Evolutionary conservation across 2,329 filamentous ascomycete genomes (phyloP), one percentile per base, ranked within the genome.

Genomic region (Paramyrothecium roridum): DNA sequence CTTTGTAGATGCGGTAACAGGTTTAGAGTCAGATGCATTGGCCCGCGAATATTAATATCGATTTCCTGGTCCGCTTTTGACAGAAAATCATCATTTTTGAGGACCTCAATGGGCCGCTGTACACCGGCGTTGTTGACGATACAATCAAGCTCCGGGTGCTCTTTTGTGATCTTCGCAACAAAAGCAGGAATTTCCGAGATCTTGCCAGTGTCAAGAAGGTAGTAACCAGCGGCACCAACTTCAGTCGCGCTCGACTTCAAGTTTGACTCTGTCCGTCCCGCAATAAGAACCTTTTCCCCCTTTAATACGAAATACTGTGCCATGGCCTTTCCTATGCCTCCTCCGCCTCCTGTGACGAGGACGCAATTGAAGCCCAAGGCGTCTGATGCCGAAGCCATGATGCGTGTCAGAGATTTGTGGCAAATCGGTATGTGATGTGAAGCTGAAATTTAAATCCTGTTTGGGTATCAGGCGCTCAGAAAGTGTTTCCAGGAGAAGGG

Each of bases 121-220:
- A 85, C 79, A 2, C 81, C 82, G 0, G 82, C 82, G 54, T 86
- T 85, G 69, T 85, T 85, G 63, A 85, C 70, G 1, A 85, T 63
- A 59, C 81, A 85, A 66, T 86, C 81, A 2, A 85, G 64, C 1
- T 67, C 66, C 1, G 65, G 80, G 60, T 85, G 77, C 7, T 82
- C 76, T 2, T 57, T 59, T 3, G 72, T 76, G 46, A 85, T 63
- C 17, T 71, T 72, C 46, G 73, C 55, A 53, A 79, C 67, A 57
- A 84, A 83, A 0, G 52, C 47, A 0, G 77, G 70, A 10, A 83
- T 78, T 1, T 70, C 63, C 0, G 65, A 52, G 0, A 74, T 73
- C 3, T 77, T 68, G 52, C 81, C 77, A 0, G 79, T 81, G 62
- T 85, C 81, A 1, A 78, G 62, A 0, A 76, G 73, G 57, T 83